Conservation (phyloP, 768 basidiomycete species). For the Lactarius indigo region DNA sequence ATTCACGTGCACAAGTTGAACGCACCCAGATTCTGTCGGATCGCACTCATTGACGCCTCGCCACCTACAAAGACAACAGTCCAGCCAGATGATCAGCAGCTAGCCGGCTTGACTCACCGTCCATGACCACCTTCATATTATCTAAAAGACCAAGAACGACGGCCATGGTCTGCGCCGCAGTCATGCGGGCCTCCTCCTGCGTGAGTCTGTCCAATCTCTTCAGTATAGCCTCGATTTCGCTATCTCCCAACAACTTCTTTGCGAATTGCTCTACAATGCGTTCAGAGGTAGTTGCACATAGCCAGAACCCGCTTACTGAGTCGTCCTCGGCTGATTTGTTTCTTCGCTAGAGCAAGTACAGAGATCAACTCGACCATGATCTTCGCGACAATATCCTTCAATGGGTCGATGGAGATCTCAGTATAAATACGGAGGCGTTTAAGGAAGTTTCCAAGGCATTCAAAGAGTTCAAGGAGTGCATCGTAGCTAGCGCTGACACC, state of each 20-base stretch:
- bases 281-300: not conserved
- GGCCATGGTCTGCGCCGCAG: not conserved
- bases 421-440: not conserved
- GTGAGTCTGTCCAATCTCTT: conserved; percentile 15
- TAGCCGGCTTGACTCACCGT: not conserved
- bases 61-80: not conserved
- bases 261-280: not conserved
- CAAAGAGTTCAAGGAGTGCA: conserved; percentile 9
- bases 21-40: not conserved
- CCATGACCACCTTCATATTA: conserved; percentile 9
- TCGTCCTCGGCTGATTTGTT: conserved; percentile 4
- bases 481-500: conserved; percentile 10
- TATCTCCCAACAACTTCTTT: not conserved
- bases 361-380: conserved; percentile 6
- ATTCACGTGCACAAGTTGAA: not conserved
- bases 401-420: not conserved
- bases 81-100: too few relatives aligned
- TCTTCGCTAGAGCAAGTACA: conserved; percentile 3
- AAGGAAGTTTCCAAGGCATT: not conserved
- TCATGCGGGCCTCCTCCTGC: conserved; percentile 5
- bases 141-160: conserved; percentile 6
- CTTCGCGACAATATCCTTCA: conserved; percentile 7
- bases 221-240: not conserved
- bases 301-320: not conserved
- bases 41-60: not conserved